Conservation (phyloP, 2,329 filamentous ascomycete species). For the Seiridium unicorne region DNA sequence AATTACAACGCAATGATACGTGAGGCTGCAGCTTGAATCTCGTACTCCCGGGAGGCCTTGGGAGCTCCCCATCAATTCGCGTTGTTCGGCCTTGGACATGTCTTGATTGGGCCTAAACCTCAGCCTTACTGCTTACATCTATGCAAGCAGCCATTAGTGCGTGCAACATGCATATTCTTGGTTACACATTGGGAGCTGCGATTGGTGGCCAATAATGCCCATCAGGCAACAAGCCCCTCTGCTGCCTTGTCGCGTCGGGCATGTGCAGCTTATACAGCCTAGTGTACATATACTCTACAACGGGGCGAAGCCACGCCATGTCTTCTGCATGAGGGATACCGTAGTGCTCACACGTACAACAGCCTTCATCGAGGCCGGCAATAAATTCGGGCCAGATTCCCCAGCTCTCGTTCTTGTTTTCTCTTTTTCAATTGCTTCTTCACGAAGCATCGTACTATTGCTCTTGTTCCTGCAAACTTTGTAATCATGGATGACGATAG, state of each 20-base stretch:
- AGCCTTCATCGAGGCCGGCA: neutral
- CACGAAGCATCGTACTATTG: too few relatives aligned
- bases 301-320: too few relatives aligned
- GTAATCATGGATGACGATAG: constrained; percentile 18
- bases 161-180: neutral
- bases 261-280: too few relatives aligned
- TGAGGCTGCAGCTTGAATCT: too few relatives aligned
- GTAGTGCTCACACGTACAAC: neutral
- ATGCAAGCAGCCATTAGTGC: neutral
- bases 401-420: too few relatives aligned
- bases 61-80: too few relatives aligned
- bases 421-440: too few relatives aligned
- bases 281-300: too few relatives aligned
- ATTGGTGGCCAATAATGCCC: neutral
- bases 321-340: neutral
- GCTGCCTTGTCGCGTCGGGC: neutral
- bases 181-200: neutral
- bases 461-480: neutral
- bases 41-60: too few relatives aligned
- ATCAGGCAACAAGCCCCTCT: neutral
- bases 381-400: neutral
- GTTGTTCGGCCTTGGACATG: too few relatives aligned
- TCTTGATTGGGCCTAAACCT: too few relatives aligned
- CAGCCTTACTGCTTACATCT: neutral
- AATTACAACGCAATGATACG: too few relatives aligned